Conservation (phyloP, 768 basidiomycete genomes). For the Amanita inopinata region DNA sequence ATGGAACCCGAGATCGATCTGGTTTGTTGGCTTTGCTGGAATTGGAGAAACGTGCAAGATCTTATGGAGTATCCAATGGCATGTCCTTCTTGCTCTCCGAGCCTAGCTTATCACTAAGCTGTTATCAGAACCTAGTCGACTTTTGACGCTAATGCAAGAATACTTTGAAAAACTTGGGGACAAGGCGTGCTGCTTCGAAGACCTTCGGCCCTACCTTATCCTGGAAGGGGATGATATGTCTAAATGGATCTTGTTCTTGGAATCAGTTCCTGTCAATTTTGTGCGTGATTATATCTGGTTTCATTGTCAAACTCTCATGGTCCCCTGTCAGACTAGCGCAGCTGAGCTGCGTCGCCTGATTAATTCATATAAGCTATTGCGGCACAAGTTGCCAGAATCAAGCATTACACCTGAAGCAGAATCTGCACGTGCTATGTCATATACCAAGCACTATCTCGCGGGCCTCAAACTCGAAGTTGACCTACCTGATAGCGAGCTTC, state of each 20-base stretch:
- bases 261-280: constrained; percentile 34
- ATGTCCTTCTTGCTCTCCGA: constrained; percentile 2
- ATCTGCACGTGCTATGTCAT: constrained; percentile 36
- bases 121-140: constrained; percentile 30
- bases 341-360: constrained; percentile 57
- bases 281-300: constrained; percentile 24
- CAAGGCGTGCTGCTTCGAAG: constrained; percentile 84
- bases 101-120: neutral
- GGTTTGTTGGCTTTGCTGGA: constrained; percentile 68
- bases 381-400: constrained; percentile 41
- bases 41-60: constrained; percentile 50
- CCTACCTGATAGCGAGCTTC: constrained; percentile 69
- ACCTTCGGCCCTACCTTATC: constrained; percentile 57
- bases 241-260: constrained; percentile 47
- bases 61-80: constrained; percentile 42
- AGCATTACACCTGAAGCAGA: constrained; percentile 53
- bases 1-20: constrained; percentile 67
- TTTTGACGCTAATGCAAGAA: constrained; percentile 43
- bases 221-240: constrained; percentile 37
- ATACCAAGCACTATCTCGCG: constrained; percentile 52
- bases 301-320: neutral
- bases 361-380: constrained; percentile 68
- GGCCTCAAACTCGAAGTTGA: constrained; percentile 57
- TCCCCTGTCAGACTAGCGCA: constrained; percentile 30
- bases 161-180: constrained; percentile 70